Evolutionary conservation across 345 rosid genomes (phyloP), one percentile per base, ranked within the genome.

Genomic region (Isatis tinctoria): DNA sequence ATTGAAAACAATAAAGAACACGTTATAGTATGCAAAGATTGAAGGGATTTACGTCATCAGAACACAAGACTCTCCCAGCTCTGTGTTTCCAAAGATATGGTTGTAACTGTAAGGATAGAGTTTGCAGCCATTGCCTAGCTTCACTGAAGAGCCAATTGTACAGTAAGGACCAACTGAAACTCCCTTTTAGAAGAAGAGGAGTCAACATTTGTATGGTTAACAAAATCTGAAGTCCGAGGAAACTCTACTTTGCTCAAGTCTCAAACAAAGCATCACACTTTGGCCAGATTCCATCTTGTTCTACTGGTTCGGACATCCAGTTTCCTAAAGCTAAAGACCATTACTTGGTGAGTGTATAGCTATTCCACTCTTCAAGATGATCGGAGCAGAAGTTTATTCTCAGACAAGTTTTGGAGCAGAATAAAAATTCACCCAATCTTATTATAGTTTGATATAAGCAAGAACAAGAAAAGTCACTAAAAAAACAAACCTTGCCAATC

Each of bases 91-190:
- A 67, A 84, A 88, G 70, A 94, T 69, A 83, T 89, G 96, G 86
- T n/a, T n/a, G n/a, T n/a, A n/a, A n/a, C 95, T 87, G 0, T 84
- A 80, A 11, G 98, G 90, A 80, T 86, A 63, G 43, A 94, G 81
- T 14, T 37, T 90, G 80, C 97, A 90, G 41, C 85, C 88, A 61
- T 87, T 81, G 44, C 96, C 97, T 12, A 94, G 84, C 84, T 81
- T 94, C 33, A 74, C 93, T 24, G 85, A 80, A 61, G 97, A 83
- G 14, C 98, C 93, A 58, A 94, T 69, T 12, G 95, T 86, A 78
- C 97, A 94, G 76, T 82, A 88, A 4, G 97, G 91, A 65, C 97
- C 98, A 41, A 94, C 70, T n/a, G n/a, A n/a, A n/a, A n/a, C n/a
- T n/a, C n/a, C n/a, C n/a, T n/a, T 8, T 41, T 9, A 40, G 4